These are phyloP conservation scores for Penicillium alfredii DNA, from an alignment of 495 filamentous ascomycete species.

Conservation along the genomic window DNA sequence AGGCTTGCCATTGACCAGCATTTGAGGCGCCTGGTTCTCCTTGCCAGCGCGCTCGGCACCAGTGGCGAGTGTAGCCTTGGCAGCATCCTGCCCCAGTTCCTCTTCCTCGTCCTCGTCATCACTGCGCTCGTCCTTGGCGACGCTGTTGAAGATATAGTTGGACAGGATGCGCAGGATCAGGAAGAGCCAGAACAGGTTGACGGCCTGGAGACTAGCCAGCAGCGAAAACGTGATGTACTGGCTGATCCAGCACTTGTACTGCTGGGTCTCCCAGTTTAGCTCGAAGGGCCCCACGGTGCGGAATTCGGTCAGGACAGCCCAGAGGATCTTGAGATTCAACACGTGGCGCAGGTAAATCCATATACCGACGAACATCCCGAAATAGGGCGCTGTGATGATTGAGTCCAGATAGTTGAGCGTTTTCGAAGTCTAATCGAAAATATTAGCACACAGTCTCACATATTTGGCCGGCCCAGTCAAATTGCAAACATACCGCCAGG, in stretches of 20 bases:
- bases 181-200: constrained; percentile 86
- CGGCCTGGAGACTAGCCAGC: constrained; percentile 66
- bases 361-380: constrained; percentile 69
- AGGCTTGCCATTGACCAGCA: constrained; percentile 36
- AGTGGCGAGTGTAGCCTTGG: constrained; percentile 25
- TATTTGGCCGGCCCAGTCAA: background rate
- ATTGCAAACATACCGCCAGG: constrained; percentile 68
- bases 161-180: constrained; percentile 69
- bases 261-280: constrained; percentile 75
- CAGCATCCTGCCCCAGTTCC: constrained; percentile 22
- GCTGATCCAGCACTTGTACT: constrained; percentile 76
- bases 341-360: constrained; percentile 95
- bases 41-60: constrained; percentile 25
- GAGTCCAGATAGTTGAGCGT: constrained; percentile 88
- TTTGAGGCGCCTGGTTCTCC: constrained; percentile 34
- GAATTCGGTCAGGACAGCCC: constrained; percentile 81
- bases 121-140: constrained; percentile 51
- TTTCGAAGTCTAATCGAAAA: constrained; percentile 70
- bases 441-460: background rate
- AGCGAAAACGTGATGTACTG: constrained; percentile 67
- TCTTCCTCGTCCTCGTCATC: constrained; percentile 56
- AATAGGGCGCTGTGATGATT: constrained; percentile 72
- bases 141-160: constrained; percentile 48
- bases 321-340: constrained; percentile 83
- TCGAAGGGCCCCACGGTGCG: constrained; percentile 81